Base-by-base conservation (phyloP, 768 basidiomycete species). In the Tricholoma sp. region DNA sequence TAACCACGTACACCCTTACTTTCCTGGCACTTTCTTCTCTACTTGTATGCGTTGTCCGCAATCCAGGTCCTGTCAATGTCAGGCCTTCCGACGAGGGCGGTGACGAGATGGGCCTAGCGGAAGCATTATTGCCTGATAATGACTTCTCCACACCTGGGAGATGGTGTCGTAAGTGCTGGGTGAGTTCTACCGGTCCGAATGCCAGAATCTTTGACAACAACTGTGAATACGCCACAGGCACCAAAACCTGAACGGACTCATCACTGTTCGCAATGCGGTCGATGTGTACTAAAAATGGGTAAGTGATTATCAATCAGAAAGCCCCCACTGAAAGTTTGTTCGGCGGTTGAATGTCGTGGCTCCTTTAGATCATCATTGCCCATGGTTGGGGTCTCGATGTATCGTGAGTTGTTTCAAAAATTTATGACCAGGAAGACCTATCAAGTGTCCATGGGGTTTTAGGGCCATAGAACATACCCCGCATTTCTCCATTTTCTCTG, bases 281-380 rank as follows among this genome's bases (percentile, higher is more conserved):
- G 89, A 35, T 93, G 91, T 66, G 86, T 92, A 10, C 72, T 93
- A 37, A 93, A 91, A 72, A 86, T 91, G 88, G 91, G 90, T 90
- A 52, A 56, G 85, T 71, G n/a, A 5, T 9, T 34, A 21, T 29
- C 4, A 53, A 52, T 21, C 12, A 5, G 21, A 24, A 7, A 52
- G 24, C 24, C 5, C 24, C 5, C 24, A 27, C 5, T 27, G 52
- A 2, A 27, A 2, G 16, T 35, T 4, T 22, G 27, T 29, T 61
- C 29, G 59, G 46, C 14, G 12, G 31, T 10, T 53, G 6, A 22
- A 46, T 43, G 35, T 24, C 21, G 19, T 46, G 45, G 19, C 32
- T 14, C 27, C 3, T 54, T 9, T 62, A 92, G 90, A 94, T 68
- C 91, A 93, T 64, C 91, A 94, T 64, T 94, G 91, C 66, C 88